A percentile compares a stretch with the other conserved stretches of the same genome.
Evolutionary conservation across 2,329 filamentous ascomycete genomes (phyloP).

Genomic region (Didymella lethalis): DNA sequence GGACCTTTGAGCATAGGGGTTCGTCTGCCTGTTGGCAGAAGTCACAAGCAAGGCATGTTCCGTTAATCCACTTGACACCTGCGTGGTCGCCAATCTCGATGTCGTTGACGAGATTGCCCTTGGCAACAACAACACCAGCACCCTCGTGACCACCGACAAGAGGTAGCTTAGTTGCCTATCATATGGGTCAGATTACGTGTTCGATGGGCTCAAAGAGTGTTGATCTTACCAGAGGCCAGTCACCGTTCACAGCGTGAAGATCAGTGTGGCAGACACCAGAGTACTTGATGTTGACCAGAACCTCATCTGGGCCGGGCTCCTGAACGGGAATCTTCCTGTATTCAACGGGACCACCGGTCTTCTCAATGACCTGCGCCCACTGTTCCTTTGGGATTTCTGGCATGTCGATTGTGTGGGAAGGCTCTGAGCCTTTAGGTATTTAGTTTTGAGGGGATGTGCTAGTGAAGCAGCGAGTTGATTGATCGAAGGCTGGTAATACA

Average conservation of each 20-base stretch:
- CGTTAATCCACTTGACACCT: conserved; percentile 92
- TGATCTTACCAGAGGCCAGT: conserved; percentile 75
- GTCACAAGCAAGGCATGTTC: conserved; percentile 80
- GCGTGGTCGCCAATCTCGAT: conserved; percentile 81
- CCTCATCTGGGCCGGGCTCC: conserved; percentile 85
- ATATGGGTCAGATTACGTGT: conserved; percentile 23
- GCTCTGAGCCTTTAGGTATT: background rate
- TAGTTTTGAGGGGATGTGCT: conserved; percentile 4
- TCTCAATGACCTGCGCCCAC: conserved; percentile 90
- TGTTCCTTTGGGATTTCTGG: conserved; percentile 77
- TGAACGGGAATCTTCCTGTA: conserved; percentile 85
- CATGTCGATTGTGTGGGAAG: conserved; percentile 49
- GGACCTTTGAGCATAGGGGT: conserved; percentile 77
- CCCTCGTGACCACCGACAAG: conserved; percentile 83
- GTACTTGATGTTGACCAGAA: conserved; percentile 90
- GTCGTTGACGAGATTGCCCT: conserved; percentile 78
- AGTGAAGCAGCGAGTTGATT: conserved; percentile 15
- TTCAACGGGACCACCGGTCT: conserved; percentile 72
- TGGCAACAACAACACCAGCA: conserved; percentile 82
- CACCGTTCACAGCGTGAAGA: conserved; percentile 80
- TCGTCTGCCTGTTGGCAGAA: conserved; percentile 86
- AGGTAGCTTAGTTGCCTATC: conserved; percentile 73
- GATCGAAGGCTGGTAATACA: conserved; percentile 24
- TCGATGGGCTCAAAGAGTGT: background rate
- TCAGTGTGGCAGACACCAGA: conserved; percentile 93